Conservation (phyloP, 345 rosid species). For the Capsella bursapastoris region DNA sequence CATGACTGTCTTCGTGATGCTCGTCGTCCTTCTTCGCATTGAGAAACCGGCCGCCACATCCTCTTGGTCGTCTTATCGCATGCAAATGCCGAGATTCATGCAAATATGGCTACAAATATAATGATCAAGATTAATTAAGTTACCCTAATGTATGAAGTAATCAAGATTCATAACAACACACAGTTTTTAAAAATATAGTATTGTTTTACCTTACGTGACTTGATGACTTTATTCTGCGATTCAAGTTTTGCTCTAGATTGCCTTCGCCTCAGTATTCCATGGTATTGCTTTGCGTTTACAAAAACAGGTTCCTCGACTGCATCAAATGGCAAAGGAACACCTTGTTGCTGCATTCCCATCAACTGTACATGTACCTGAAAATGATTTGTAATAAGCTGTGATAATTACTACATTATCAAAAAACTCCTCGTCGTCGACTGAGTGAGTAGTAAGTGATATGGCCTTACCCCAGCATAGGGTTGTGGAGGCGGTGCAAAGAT, state of each 20-base stretch:
- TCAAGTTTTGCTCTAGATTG: conserved; percentile 97
- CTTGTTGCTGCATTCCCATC: conserved; percentile 95
- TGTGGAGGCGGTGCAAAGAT: conserved; percentile 81
- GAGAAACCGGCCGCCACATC: conserved; percentile 92
- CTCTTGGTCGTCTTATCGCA: conserved; percentile 93
- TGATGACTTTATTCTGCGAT: conserved; percentile 67
- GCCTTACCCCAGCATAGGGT: conserved; percentile 60
- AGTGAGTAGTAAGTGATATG: too few species aligned
- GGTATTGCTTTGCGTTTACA: conserved; percentile 98
- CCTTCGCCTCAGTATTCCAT: conserved; percentile 92
- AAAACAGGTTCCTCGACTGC: conserved; percentile 97
- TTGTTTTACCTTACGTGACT: conserved; percentile 72
- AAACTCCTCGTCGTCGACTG: too few species aligned
- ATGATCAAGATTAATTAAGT: not conserved
- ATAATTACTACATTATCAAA: too few species aligned
- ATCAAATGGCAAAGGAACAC: conserved; percentile 88
- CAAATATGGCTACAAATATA: conserved; percentile 80
- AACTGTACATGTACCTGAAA: conserved; percentile 81
- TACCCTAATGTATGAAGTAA: not conserved
- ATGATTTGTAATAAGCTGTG: not conserved
- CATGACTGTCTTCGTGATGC: conserved; percentile 52
- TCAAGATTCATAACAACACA: not conserved
- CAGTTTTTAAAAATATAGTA: not conserved
- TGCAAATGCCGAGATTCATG: conserved; percentile 98
- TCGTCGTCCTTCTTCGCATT: conserved; percentile 65